Conservation (phyloP, 108 stramenopile genomes). For the Nitzschia putrida region DNA sequence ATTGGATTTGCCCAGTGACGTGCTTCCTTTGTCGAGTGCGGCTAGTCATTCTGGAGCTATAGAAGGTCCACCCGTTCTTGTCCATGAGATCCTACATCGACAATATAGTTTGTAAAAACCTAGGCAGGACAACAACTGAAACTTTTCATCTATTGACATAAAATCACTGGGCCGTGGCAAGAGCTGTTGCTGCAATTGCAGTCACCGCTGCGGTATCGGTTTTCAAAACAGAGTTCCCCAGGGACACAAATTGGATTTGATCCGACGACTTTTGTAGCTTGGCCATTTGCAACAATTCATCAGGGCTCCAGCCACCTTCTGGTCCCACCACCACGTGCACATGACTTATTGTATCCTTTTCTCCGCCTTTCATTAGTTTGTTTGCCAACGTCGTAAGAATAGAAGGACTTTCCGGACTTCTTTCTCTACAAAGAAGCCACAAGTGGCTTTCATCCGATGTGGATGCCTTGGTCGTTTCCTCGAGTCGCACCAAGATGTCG, state of each 20-base stretch:
- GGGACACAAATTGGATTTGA: conserved; percentile 57
- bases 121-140: background rate
- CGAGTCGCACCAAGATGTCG: conserved; percentile 7
- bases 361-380: background rate
- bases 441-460: background rate
- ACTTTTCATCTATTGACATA: background rate
- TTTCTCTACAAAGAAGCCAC: conserved; percentile 71
- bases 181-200: conserved; percentile 40
- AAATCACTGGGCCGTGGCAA: conserved; percentile 4
- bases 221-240: conserved; percentile 66
- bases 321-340: conserved; percentile 74
- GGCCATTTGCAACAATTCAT: conserved; percentile 46
- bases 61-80: background rate
- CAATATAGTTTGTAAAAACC: too few relatives aligned
- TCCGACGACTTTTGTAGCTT: background rate
- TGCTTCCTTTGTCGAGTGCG: too few relatives aligned
- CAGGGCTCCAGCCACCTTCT: conserved; percentile 84
- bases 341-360: background rate
- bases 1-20: conserved; percentile 5
- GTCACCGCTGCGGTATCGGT: conserved; percentile 80
- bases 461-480: background rate
- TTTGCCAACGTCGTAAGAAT: conserved; percentile 49
- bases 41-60: too few relatives aligned
- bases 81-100: background rate
- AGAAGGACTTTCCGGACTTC: conserved; percentile 42